A percentile compares a stretch with the other conserved stretches of the same genome.
Conservation (phyloP, 768 basidiomycete genomes). For the Boletus reticuloceps region DNA sequence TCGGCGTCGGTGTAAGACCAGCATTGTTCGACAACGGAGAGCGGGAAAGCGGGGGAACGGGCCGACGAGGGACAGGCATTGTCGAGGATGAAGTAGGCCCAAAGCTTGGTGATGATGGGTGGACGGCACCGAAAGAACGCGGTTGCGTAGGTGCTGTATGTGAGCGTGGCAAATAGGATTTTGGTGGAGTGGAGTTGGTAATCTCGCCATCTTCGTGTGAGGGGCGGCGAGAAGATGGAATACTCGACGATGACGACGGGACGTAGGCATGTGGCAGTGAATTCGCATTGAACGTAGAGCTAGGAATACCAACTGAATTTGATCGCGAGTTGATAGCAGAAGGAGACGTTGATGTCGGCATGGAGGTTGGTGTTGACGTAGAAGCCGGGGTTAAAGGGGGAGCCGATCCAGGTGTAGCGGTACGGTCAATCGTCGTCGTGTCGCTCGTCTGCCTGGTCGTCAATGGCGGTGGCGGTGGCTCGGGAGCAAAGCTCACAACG, state of each 20-base stretch:
- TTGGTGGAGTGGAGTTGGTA: constrained; percentile 34
- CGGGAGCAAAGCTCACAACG: constrained; percentile 29
- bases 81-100: constrained; percentile 23
- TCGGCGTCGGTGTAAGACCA: constrained; percentile 19
- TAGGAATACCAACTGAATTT: constrained; percentile 21
- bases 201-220: constrained; percentile 58
- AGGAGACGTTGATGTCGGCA: constrained; percentile 25
- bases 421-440: constrained; percentile 1
- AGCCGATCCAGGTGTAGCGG: neutral
- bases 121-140: constrained; percentile 39
- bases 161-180: constrained; percentile 36
- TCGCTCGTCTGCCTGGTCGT: constrained; percentile 20
- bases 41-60: constrained; percentile 31
- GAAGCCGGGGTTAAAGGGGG: constrained; percentile 6
- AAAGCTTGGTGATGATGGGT: constrained; percentile 23
- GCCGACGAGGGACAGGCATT: constrained; percentile 26
- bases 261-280: neutral
- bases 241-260: constrained; percentile 4
- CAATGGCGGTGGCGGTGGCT: constrained; percentile 33
- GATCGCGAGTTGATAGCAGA: constrained; percentile 23
- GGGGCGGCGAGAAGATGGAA: constrained; percentile 24
- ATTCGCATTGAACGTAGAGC: constrained; percentile 4
- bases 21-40: constrained; percentile 26
- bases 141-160: constrained; percentile 49
- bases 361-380: constrained; percentile 11